phyloP scores from a whole-genome alignment of 352 stramenopile species.

The Globisporangium viniferum region DNA sequence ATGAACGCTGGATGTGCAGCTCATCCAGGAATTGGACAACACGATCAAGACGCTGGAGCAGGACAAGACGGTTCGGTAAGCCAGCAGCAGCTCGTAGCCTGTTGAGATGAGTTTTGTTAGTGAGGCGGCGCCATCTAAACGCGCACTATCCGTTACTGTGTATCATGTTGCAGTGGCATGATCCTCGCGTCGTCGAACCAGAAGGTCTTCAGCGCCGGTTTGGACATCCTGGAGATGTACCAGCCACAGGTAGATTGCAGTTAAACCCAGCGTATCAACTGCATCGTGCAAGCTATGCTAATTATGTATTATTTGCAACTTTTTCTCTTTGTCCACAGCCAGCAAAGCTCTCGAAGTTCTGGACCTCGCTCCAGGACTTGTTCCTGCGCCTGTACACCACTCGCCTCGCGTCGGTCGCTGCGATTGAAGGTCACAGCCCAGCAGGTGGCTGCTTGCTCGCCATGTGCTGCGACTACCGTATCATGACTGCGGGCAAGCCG shows the following conservation, averaged over 20 bases:
- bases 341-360: conserved; percentile 81
- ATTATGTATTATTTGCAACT: background rate
- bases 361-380: conserved; percentile 90
- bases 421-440: conserved; percentile 91
- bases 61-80: conserved; percentile 72
- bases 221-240: conserved; percentile 94
- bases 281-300: background rate
- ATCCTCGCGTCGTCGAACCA: conserved; percentile 77
- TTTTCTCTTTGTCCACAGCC: conserved; percentile 19
- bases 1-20: conserved; percentile 22
- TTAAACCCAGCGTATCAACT: background rate
- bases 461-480: conserved; percentile 93
- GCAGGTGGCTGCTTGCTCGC: conserved; percentile 93
- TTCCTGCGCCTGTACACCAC: conserved; percentile 93
- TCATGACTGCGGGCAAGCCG: conserved; percentile 88
- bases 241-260: conserved; percentile 56
- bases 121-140: background rate
- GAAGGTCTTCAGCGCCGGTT: conserved; percentile 88
- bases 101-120: background rate
- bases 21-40: conserved; percentile 65
- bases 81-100: background rate
- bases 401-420: conserved; percentile 81
- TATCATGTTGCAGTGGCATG: conserved; percentile 45
- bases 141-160: background rate
- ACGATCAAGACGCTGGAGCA: conserved; percentile 70